A percentile compares a stretch with the other conserved stretches of the same genome.
phyloP scores from a whole-genome alignment of 2,329 filamentous ascomycete species.

The Fusarium sp. region DNA sequence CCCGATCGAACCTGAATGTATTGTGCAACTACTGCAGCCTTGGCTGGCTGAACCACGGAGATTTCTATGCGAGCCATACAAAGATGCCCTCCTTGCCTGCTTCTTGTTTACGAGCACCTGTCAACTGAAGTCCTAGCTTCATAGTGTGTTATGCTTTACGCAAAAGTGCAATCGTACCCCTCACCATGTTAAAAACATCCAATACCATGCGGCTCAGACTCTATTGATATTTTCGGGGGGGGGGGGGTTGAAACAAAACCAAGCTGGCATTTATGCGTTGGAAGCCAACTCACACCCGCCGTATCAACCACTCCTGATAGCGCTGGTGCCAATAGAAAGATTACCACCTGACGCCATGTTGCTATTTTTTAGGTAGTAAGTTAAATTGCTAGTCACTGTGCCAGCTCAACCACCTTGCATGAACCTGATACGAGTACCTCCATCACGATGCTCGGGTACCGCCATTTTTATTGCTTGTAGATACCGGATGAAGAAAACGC shows the following conservation, averaged over 20 bases:
- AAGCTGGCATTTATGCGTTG: neutral
- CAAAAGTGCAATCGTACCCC: constrained; percentile 1
- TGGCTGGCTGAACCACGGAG: neutral
- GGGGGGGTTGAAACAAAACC: constrained; percentile 21
- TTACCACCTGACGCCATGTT: neutral
- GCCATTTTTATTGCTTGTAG: neutral
- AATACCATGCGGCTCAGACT: neutral
- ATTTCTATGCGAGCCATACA: neutral
- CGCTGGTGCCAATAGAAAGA: neutral
- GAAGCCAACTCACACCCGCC: neutral
- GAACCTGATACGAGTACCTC: neutral
- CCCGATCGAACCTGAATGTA: neutral
- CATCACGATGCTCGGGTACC: neutral
- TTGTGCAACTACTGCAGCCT: neutral
- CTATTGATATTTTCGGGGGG: constrained; percentile 1
- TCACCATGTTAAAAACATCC: neutral
- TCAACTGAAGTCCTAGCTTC: neutral
- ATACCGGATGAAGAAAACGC: neutral
- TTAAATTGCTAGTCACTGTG: neutral
- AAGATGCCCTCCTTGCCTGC: neutral
- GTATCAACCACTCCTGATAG: neutral
- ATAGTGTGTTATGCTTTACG: neutral
- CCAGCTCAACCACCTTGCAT: neutral
- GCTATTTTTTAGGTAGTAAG: neutral
- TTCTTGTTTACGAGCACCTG: neutral